Evolutionary conservation across 495 filamentous ascomycete genomes (phyloP), one percentile per base, ranked within the genome.

Genomic region (Xanthoparmelia taractica): DNA sequence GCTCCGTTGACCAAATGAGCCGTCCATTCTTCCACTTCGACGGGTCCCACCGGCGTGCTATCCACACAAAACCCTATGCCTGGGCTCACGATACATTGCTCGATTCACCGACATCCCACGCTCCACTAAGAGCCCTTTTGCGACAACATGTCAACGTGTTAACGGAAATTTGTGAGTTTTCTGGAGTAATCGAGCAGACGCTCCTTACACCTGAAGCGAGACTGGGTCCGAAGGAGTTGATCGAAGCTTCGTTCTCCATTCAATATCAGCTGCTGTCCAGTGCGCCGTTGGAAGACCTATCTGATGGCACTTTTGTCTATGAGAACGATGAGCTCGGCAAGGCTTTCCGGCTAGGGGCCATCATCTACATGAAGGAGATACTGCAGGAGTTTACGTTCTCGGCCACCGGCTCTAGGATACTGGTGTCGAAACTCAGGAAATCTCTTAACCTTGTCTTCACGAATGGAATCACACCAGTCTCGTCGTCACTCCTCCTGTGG

Each of bases 351-450:
- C 12, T 58, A 1, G 34, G 34, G 40, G 34, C 34, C 5, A 36
- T 58, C n/a, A 58, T 40, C 18, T 58, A 58, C 33, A 18, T 58
- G 56, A 58, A 58, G 36, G 34, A 25, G 4, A 58, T 58, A 13
- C 56, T 58, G 6, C 33, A 27, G 12, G 56, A 58, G 0, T 38
- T 58, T 4, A 23, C n/a, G n/a, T 40, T 25, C 38, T 25, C 12
- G 34, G 31, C 34, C n/a, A 58, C n/a, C 36, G 36, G 56, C 56
- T 58, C 34, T 10, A 40, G 12, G n/a, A 36, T 58, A 12, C 34
- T 58, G 7, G 11, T 27, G 1, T 40, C n/a, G 15, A 38, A 58
- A 29, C 34, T 40, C 18, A 58, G 27, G 15, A 12, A 0, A 10
- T 58, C n/a, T 23, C 56, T 58, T 36, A 25, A 25, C 7, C 7